A percentile compares a stretch with the other conserved stretches of the same genome.
phyloP scores from a whole-genome alignment of 805 yeast genomes.

The Spathaspora gorwiae region DNA sequence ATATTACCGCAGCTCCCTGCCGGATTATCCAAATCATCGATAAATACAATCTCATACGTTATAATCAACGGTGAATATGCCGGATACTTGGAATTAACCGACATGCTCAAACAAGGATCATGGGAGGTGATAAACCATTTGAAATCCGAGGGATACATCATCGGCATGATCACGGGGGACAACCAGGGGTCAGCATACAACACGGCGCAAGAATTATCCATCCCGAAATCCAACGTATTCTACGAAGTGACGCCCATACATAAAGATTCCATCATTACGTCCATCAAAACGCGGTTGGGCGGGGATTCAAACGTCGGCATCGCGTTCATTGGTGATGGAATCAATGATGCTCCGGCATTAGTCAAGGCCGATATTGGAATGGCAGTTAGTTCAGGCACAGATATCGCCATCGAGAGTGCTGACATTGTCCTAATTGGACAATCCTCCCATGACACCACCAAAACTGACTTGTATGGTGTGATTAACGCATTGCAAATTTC shows the following conservation, averaged over 20 bases:
- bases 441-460: conserved; percentile 14
- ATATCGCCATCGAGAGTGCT: conserved; percentile 95
- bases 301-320: conserved; percentile 38
- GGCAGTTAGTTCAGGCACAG: conserved; percentile 90
- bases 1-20: neutral
- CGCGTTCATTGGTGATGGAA: conserved; percentile 96
- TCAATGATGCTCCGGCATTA: conserved; percentile 95
- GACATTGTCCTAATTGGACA: conserved; percentile 70
- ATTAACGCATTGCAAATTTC: conserved; percentile 65
- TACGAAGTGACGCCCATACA: conserved; percentile 74
- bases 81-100: conserved; percentile 68
- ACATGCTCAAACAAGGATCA: conserved; percentile 65
- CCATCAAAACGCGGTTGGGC: conserved; percentile 46
- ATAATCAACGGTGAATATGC: conserved; percentile 51
- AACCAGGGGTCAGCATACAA: conserved; percentile 53
- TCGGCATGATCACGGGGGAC: conserved; percentile 93
- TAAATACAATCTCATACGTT: conserved; percentile 50
- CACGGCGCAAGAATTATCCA: conserved; percentile 65
- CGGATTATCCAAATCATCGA: conserved; percentile 11
- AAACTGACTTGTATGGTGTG: conserved; percentile 43
- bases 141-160: conserved; percentile 46
- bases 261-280: conserved; percentile 63
- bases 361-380: conserved; percentile 86
- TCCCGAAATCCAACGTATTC: conserved; percentile 59
- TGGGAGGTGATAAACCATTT: conserved; percentile 54